Evolutionary conservation across 2,329 filamentous ascomycete species (phyloP).

Genomic region (Pyricularia sp.): DNA sequence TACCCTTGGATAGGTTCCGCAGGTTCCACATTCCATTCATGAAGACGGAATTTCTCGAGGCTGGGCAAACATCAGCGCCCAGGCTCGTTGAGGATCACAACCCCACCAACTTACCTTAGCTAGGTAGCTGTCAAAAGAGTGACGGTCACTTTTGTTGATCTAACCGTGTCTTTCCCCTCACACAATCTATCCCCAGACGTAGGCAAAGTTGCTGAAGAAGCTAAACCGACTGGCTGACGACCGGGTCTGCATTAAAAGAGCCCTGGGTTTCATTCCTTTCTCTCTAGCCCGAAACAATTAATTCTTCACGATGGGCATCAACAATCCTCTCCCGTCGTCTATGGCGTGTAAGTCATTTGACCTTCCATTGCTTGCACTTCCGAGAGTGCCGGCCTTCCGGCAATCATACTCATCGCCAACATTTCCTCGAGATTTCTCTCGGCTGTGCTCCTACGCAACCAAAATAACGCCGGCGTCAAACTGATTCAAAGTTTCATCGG

Average conservation of each 20-base stretch:
- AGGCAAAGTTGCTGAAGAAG: background rate
- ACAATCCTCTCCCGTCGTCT: slow-evolving; percentile 58
- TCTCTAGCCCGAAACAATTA: background rate
- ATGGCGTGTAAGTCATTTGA: slow-evolving; percentile 51
- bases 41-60: background rate
- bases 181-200: background rate
- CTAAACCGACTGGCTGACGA: background rate
- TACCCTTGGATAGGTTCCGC: background rate
- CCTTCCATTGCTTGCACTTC: background rate
- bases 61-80: slow-evolving; percentile 1
- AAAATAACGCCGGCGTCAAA: background rate
- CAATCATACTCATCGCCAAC: background rate
- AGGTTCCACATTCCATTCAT: background rate
- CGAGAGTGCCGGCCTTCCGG: background rate
- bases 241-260: background rate
- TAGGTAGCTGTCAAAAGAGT: background rate
- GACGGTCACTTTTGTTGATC: background rate
- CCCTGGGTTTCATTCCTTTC: background rate
- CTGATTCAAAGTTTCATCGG: background rate
- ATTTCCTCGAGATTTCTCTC: background rate
- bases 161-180: background rate
- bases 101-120: slow-evolving; percentile 2
- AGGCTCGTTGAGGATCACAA: background rate
- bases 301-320: slow-evolving; percentile 43
- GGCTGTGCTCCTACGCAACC: background rate